Conservation (phyloP, 768 basidiomycete genomes). For the Lentinula detonsa region DNA sequence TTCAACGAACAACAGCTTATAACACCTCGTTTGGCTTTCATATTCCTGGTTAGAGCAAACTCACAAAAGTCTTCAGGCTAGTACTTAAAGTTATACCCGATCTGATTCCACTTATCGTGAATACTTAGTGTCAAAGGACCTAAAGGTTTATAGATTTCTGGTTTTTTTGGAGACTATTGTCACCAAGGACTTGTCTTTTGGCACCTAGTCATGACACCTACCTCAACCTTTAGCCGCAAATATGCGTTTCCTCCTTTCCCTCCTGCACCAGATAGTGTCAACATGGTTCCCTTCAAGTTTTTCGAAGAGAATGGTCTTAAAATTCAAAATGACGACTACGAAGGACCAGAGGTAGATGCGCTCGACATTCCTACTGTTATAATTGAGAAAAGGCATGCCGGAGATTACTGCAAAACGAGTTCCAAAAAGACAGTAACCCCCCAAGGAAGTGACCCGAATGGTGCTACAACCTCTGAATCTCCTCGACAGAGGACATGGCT, state of each 20-base stretch:
- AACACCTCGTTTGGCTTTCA: too few relatives aligned
- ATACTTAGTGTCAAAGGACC: too few relatives aligned
- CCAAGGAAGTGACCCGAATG: background rate
- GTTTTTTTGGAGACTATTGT: too few relatives aligned
- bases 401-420: slow-evolving; percentile 52
- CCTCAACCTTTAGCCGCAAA: background rate
- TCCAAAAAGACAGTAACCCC: slow-evolving; percentile 17
- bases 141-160: background rate
- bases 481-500: slow-evolving; percentile 43
- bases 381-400: slow-evolving; percentile 44
- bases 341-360: slow-evolving; percentile 61
- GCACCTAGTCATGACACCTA: background rate
- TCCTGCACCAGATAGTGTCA: slow-evolving; percentile 32
- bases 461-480: background rate
- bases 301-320: slow-evolving; percentile 47
- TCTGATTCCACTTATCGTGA: too few relatives aligned
- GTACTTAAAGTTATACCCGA: too few relatives aligned
- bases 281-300: slow-evolving; percentile 47
- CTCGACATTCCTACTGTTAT: slow-evolving; percentile 62
- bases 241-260: slow-evolving; percentile 38
- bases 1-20: too few relatives aligned
- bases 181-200: too few relatives aligned
- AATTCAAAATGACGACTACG: slow-evolving; percentile 44
- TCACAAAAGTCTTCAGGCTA: too few relatives aligned
- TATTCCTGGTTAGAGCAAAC: too few relatives aligned